Conservation (phyloP, 2,329 filamentous ascomycete species). For the Aspergillus pseudoterreus region DNA sequence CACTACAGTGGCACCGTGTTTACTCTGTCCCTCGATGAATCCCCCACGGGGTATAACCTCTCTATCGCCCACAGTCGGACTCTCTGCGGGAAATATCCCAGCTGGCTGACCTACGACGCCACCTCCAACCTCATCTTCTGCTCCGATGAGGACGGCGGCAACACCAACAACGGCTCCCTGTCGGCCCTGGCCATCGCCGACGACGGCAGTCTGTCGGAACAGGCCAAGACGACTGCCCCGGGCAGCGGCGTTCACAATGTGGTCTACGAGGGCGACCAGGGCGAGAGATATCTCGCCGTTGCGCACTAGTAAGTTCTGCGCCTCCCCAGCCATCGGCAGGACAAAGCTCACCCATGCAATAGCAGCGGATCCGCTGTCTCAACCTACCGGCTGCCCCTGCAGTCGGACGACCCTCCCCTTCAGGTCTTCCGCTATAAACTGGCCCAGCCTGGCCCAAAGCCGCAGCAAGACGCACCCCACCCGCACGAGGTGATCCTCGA, state of each 20-base stretch:
- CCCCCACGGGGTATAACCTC: conserved; percentile 21
- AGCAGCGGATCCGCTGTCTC: conserved; percentile 31
- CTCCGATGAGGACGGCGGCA: conserved; percentile 30
- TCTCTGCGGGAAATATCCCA: conserved; percentile 33
- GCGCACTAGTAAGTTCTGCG: conserved; percentile 34
- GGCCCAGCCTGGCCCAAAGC: conserved; percentile 31
- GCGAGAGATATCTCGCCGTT: conserved; percentile 29
- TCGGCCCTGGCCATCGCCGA: conserved; percentile 19
- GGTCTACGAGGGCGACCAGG: conserved; percentile 24
- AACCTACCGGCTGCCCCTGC: conserved; percentile 29
- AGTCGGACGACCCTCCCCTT: conserved; percentile 12
- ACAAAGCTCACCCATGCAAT: conserved; percentile 4
- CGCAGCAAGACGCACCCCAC: conserved; percentile 56
- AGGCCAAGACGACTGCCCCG: conserved; percentile 20
- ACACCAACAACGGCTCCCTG: conserved; percentile 26
- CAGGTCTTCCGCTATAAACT: conserved; percentile 44
- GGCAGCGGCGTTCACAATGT: conserved; percentile 33
- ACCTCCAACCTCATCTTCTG: conserved; percentile 29
- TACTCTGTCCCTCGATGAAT: conserved; percentile 25
- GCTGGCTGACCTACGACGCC: conserved; percentile 34
- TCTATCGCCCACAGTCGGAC: conserved; percentile 20
- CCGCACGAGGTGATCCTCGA: conserved; percentile 65
- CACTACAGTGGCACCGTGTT: conserved; percentile 37
- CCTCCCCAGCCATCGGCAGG: background rate
- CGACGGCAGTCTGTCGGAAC: conserved; percentile 19